Percentiles rank a stretch among this genome's conserved stretches.
These are phyloP conservation scores for Spiromastix sp. DNA, from an alignment of 2,329 filamentous ascomycete species.

Conservation along the genomic window DNA sequence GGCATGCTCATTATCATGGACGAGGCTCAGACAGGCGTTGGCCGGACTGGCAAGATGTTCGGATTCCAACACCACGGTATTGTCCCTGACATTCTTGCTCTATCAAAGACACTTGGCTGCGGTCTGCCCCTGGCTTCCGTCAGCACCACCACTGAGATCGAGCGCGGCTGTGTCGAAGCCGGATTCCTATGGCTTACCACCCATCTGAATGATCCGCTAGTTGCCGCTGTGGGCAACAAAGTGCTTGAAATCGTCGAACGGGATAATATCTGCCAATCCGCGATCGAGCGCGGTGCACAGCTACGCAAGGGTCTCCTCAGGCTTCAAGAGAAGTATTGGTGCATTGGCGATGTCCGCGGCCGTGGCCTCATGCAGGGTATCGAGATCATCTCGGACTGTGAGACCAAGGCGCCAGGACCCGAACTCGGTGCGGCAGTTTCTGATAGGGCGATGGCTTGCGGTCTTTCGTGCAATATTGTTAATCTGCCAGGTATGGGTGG, in stretches of 20 bases:
- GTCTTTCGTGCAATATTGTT: conserved; percentile 48
- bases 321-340: conserved; percentile 44
- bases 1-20: conserved; percentile 51
- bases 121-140: conserved; percentile 51
- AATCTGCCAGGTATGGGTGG: conserved; percentile 46
- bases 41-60: conserved; percentile 48
- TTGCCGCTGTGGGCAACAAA: conserved; percentile 50
- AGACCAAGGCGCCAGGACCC: conserved; percentile 38
- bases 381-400: conserved; percentile 45
- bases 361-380: conserved; percentile 49
- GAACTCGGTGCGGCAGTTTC: conserved; percentile 41
- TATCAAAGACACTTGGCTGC: conserved; percentile 53
- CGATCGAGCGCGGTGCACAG: conserved; percentile 34
- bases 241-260: conserved; percentile 52
- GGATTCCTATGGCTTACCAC: conserved; percentile 49
- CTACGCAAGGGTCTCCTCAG: conserved; percentile 39
- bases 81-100: conserved; percentile 48
- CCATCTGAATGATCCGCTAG: conserved; percentile 52
- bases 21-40: conserved; percentile 51
- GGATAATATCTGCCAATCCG: conserved; percentile 41
- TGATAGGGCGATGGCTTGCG: conserved; percentile 40
- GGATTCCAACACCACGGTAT: conserved; percentile 44
- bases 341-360: conserved; percentile 52
- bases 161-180: conserved; percentile 35
- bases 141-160: conserved; percentile 45